Base-by-base conservation (phyloP, 495 filamentous ascomycete species). In the Lasiosphaeris hirsuta region DNA sequence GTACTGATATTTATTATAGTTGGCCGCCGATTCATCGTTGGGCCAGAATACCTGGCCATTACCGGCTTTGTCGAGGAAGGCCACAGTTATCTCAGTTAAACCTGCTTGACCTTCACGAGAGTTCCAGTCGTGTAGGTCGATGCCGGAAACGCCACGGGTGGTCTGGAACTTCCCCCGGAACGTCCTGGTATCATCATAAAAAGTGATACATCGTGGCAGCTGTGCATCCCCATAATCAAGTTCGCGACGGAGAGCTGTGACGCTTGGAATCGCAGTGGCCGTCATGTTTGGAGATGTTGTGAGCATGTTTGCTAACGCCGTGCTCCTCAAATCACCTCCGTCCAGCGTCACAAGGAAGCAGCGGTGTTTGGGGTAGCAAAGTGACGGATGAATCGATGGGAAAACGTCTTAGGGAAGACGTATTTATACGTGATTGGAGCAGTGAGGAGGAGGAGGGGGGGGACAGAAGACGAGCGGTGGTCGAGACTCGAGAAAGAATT, bases 1-100 rank as follows among this genome's bases (percentile, higher is more conserved):
- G 14, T 44, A 44, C 42, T 44, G 42, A 15, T 44, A 44, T 44
- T 44, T 44, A 15, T 44, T 44, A 44, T 44, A 44, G 14, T 44
- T 44, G 10, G 7, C 17, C 8, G 42, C 10, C 8, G 8, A 17
- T 15, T 8, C 17, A 17, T 44, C 42, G 14, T 44, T 15, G 8
- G 42, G 42, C 42, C 42, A 44, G 17, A 44, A 44, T 44, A 9
- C 17, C 7, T 7, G 9, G 7, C 42, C 42, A 15, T 44, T 44
- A 7, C 42, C 42, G 7, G 10, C 42, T 7, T 17, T 17, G 8
- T 44, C 42, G 14, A 44, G 42, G 17, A 11, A 44, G 7, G 42
- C 42, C 7, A 44, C 42, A 7, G 42, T 15, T 15, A 44, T 44
- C 14, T 9, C 42, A 15, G 8, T 44, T 9, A 44, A 15, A 8